These are phyloP conservation scores for Pneumocystis canis DNA, from an alignment of 1,139 yeast genomes.

Conservation along the genomic window DNA sequence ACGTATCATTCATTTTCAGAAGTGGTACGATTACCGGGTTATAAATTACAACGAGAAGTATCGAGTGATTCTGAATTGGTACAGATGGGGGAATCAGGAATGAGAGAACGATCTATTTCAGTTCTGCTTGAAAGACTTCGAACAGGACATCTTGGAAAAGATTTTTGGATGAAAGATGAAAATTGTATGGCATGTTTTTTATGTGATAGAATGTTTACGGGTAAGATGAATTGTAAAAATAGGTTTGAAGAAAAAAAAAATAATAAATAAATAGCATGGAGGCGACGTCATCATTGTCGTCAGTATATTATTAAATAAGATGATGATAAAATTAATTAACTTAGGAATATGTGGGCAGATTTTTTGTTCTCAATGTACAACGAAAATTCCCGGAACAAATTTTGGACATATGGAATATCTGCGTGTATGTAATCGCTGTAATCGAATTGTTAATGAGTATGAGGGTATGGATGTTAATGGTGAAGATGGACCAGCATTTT, in stretches of 20 bases:
- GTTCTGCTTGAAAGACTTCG: neutral
- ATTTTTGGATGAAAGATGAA: constrained; percentile 87
- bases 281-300: constrained; percentile 89
- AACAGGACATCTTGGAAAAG: constrained; percentile 27
- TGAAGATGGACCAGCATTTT: neutral
- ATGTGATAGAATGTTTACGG: constrained; percentile 51
- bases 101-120: neutral
- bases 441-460: constrained; percentile 41
- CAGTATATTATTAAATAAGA: constrained; percentile 28
- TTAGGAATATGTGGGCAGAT: constrained; percentile 56
- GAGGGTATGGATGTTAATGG: constrained; percentile 18
- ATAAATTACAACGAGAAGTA: neutral
- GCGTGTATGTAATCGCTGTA: constrained; percentile 69
- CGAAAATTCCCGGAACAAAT: constrained; percentile 58
- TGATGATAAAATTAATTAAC: too few relatives aligned
- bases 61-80: neutral
- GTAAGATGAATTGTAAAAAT: neutral
- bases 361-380: constrained; percentile 77
- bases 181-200: constrained; percentile 69
- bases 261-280: constrained; percentile 35
- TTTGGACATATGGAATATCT: constrained; percentile 51
- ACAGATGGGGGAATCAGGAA: neutral
- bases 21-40: neutral
- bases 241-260: neutral
- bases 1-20: neutral